These are phyloP conservation scores for Lagenaria siceraria DNA, from an alignment of 306 rosid genomes.

Conservation along the genomic window DNA sequence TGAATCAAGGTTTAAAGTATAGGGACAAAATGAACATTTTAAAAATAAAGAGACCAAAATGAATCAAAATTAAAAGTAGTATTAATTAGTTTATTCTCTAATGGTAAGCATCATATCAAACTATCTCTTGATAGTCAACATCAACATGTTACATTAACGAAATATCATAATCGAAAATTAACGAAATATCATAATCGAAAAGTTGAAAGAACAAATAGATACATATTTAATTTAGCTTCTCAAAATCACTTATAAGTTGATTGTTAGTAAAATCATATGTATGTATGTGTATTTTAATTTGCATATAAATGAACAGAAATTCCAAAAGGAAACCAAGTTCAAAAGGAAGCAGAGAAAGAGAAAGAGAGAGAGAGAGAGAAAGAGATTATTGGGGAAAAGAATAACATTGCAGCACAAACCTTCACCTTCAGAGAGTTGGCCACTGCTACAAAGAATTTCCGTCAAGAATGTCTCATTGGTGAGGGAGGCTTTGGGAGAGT, in stretches of 20 bases:
- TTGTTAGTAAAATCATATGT: neutral
- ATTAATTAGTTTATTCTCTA: too few species aligned
- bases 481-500: conserved; percentile 98
- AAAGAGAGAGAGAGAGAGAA: conserved; percentile 11
- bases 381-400: conserved; percentile 6
- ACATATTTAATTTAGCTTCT: neutral
- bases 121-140: too few species aligned
- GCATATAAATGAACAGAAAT: neutral
- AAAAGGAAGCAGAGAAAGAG: conserved; percentile 12
- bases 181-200: neutral
- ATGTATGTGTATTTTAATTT: neutral
- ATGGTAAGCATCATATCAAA: too few species aligned
- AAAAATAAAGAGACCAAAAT: too few species aligned
- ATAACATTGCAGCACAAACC: conserved; percentile 59
- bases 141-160: too few species aligned
- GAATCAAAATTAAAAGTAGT: too few species aligned
- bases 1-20: too few species aligned
- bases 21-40: too few species aligned
- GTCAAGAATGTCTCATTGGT: conserved; percentile 77
- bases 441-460: conserved; percentile 62
- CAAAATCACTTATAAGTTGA: neutral
- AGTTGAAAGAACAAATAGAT: too few species aligned
- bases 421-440: conserved; percentile 87
- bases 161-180: too few species aligned
- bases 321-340: neutral